phyloP scores from a whole-genome alignment of 495 filamentous ascomycete species.

The Neurospora tetrasperma region DNA sequence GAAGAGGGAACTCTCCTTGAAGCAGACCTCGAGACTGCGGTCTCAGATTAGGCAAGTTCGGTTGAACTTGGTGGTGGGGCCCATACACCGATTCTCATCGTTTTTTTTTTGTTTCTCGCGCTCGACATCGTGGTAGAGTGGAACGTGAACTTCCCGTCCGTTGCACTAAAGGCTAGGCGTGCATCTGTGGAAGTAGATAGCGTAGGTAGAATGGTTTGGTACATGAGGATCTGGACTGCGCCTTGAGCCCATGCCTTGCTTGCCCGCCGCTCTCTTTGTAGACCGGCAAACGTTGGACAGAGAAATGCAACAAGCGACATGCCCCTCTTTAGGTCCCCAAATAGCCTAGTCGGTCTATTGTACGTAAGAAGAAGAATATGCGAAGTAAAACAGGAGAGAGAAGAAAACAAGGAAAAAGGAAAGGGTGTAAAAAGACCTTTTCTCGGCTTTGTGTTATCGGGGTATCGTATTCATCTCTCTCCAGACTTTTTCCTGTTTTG shows the following conservation, averaged over 20 bases:
- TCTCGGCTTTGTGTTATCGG: neutral
- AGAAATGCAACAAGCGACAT: neutral
- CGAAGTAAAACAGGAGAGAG: neutral
- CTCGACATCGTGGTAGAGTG: neutral
- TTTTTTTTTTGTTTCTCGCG: neutral
- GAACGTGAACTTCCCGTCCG: neutral
- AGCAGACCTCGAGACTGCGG: neutral
- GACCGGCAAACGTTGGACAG: neutral
- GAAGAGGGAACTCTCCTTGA: neutral
- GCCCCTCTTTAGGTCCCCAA: neutral
- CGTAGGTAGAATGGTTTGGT: neutral
- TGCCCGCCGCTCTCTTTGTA: neutral
- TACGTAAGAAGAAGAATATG: neutral
- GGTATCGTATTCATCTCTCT: conserved; percentile 4
- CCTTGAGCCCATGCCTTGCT: neutral
- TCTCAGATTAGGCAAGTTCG: neutral
- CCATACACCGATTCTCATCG: neutral
- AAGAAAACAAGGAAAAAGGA: neutral
- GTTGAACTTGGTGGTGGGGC: neutral
- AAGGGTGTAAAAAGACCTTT: neutral
- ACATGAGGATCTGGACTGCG: neutral
- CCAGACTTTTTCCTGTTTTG: conserved; percentile 26
- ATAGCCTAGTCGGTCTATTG: neutral
- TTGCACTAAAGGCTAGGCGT: neutral
- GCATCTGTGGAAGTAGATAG: neutral